Evolutionary conservation across 495 filamentous ascomycete genomes (phyloP).

Genomic region (Aspergillus baeticus): DNA sequence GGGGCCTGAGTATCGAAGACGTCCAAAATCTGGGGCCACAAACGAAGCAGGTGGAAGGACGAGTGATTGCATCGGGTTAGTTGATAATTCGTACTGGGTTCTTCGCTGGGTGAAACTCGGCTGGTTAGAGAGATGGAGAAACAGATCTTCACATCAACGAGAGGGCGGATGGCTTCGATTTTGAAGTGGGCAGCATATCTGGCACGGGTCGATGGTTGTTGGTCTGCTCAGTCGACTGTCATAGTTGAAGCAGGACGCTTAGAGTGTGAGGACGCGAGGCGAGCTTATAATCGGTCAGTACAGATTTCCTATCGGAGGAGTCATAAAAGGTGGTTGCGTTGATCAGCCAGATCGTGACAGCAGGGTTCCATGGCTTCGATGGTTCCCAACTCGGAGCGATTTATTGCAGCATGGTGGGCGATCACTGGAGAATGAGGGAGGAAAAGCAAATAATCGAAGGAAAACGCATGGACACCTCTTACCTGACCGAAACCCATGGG

Average conservation of each 20-base stretch:
- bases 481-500: constrained; percentile 21
- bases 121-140: background rate
- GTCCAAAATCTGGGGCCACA: constrained; percentile 42
- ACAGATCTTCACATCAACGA: constrained; percentile 25
- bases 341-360: constrained; percentile 45
- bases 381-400: constrained; percentile 36
- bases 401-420: constrained; percentile 48
- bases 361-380: constrained; percentile 45
- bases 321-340: constrained; percentile 39
- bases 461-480: constrained; percentile 15
- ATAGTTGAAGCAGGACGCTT: constrained; percentile 27
- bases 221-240: constrained; percentile 28
- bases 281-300: constrained; percentile 43
- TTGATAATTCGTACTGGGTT: background rate
- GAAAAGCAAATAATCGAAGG: constrained; percentile 28
- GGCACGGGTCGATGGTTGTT: constrained; percentile 17
- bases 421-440: constrained; percentile 40
- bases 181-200: constrained; percentile 36
- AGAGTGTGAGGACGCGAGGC: constrained; percentile 28
- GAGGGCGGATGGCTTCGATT: constrained; percentile 19
- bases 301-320: constrained; percentile 43
- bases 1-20: constrained; percentile 51
- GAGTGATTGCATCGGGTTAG: constrained; percentile 49
- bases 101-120: constrained; percentile 13
- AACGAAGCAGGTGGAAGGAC: constrained; percentile 47